These are phyloP conservation scores for Moricandia arvensis DNA, from an alignment of 345 rosid genomes.

Conservation along the genomic window DNA sequence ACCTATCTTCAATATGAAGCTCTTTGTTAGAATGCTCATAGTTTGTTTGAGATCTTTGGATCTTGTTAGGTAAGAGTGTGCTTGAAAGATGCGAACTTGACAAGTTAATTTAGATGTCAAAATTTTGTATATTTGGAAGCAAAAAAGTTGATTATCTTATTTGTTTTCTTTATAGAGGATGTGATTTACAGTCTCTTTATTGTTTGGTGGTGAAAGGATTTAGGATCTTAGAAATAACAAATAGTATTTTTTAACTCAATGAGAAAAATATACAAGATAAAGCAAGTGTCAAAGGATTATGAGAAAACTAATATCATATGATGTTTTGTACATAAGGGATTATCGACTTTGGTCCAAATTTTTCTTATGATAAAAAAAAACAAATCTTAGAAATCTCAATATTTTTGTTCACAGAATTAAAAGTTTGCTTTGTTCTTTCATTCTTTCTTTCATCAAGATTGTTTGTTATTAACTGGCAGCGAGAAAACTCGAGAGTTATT, in stretches of 20 bases:
- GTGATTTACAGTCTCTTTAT: background rate
- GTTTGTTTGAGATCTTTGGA: conserved; percentile 22
- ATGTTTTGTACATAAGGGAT: too few relatives aligned
- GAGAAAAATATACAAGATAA: too few relatives aligned
- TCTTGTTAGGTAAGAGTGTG: conserved; percentile 22
- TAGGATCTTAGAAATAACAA: background rate
- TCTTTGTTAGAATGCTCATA: too few relatives aligned
- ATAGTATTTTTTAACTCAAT: too few relatives aligned
- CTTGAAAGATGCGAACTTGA: conserved; percentile 20
- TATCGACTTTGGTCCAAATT: too few relatives aligned
- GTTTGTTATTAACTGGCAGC: conserved; percentile 46
- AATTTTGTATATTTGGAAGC: background rate
- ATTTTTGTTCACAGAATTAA: background rate
- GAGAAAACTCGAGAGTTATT: conserved; percentile 60
- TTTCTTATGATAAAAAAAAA: too few relatives aligned
- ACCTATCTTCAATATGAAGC: too few relatives aligned
- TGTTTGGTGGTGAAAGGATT: background rate
- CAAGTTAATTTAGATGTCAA: conserved; percentile 6
- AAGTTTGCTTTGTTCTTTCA: background rate
- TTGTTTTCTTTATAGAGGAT: background rate
- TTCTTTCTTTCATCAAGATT: background rate
- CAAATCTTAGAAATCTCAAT: too few relatives aligned
- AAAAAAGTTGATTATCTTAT: background rate
- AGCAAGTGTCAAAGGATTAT: too few relatives aligned
- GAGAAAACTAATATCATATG: too few relatives aligned